Base-by-base conservation (phyloP, 352 stramenopile genomes). In the Phytophthora tentaculata region DNA sequence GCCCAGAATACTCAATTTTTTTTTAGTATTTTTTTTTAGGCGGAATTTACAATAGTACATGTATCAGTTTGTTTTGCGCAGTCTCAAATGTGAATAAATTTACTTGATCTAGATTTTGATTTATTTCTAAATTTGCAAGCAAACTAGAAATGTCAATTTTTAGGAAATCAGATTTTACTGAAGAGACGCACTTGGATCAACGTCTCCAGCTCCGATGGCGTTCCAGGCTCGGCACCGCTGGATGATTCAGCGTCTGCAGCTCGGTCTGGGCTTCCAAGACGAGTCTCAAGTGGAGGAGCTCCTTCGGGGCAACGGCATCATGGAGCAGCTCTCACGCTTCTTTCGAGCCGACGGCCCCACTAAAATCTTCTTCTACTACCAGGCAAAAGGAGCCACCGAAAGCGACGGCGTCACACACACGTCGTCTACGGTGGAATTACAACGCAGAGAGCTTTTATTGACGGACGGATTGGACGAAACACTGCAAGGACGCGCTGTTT, bases 141-240 rank as follows among this genome's bases (percentile, higher is more conserved):
- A n/a, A n/a, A 32, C 9, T 32, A 32, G 9, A 32, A 32, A 32
- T 32, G 28, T 32, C 28, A n/a, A 32, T 43, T n/a, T 17, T n/a
- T 5, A 43, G 35, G 14, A 43, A n/a, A 43, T 19, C 35, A 43
- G n/a, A 43, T 19, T 43, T 43, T 14, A 43, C 9, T 48, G 17
- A 48, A 48, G 41, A 48, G n/a, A 48, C 41, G n/a, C 37, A 37
- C 35, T 43, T 43, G 14, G 35, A 37, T 37, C 29, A 37, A 37
- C 29, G 14, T 14, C 35, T n/a, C 35, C 35, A 43, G 14, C 35
- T 43, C 14, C 13, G 4, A 94, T 94, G 86, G 86, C 87, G 61
- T 94, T 95, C 84, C 87, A 95, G 70, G 87, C 84, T 45, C 82
- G 87, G 19, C 87, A 95, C 55, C 85, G 85, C 61, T 95, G 87